Percentiles rank a stretch among this genome's conserved stretches.
phyloP scores from a whole-genome alignment of 1,139 yeast species.

The Kodamaea suecica region DNA sequence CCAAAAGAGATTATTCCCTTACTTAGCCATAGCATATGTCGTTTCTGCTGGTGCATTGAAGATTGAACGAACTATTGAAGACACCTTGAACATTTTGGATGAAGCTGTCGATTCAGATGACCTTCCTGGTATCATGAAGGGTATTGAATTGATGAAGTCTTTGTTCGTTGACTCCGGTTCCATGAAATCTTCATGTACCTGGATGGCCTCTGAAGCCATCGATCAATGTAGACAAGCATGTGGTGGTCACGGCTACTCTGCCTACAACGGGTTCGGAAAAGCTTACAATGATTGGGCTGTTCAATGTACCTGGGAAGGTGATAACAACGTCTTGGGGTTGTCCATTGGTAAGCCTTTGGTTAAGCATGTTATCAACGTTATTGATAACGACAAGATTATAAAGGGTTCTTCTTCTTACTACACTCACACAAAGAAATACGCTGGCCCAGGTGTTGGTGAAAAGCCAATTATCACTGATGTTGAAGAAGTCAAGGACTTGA shows the following conservation, averaged over 20 bases:
- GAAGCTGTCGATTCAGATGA: slow-evolving; percentile 37
- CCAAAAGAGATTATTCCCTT: slow-evolving; percentile 45
- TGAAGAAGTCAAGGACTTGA: slow-evolving; percentile 31
- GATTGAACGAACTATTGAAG: slow-evolving; percentile 31
- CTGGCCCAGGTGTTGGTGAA: slow-evolving; percentile 16
- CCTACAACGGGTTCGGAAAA: slow-evolving; percentile 47
- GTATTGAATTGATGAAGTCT: slow-evolving; percentile 42
- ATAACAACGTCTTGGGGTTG: slow-evolving; percentile 47
- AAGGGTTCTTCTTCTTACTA: slow-evolving; percentile 41
- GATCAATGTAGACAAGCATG: slow-evolving; percentile 51
- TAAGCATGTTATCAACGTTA: slow-evolving; percentile 31
- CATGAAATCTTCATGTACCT: slow-evolving; percentile 47
- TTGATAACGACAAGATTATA: slow-evolving; percentile 33
- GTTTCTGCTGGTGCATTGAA: slow-evolving; percentile 40
- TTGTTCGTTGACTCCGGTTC: slow-evolving; percentile 48
- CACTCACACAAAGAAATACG: slow-evolving; percentile 31
- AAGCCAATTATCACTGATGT: slow-evolving; percentile 26
- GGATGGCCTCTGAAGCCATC: slow-evolving; percentile 47
- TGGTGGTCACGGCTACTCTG: slow-evolving; percentile 53
- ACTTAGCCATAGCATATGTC: slow-evolving; percentile 43
- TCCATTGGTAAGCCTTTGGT: slow-evolving; percentile 47
- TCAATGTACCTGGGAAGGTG: slow-evolving; percentile 56
- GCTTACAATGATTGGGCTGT: slow-evolving; percentile 51
- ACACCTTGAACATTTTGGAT: slow-evolving; percentile 31
- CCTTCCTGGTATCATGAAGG: slow-evolving; percentile 32